Evolutionary conservation across 2,329 filamentous ascomycete species (phyloP).

Genomic region (Clonostachys rosea): DNA sequence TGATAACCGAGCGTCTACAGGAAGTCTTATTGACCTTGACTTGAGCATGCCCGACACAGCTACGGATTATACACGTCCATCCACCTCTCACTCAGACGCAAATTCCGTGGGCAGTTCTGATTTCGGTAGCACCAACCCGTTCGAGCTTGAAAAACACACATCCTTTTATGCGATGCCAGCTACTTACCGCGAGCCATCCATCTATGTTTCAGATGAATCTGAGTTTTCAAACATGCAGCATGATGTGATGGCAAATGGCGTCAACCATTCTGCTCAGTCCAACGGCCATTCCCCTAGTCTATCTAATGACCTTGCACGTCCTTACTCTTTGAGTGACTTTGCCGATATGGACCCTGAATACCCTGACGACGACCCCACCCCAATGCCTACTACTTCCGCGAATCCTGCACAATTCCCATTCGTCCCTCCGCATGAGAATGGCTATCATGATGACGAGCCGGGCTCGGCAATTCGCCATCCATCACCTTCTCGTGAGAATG

Average conservation of each 20-base stretch:
- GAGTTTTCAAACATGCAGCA: slow-evolving; percentile 31
- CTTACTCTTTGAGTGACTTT: slow-evolving; percentile 33
- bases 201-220: slow-evolving; percentile 57
- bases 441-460: not conserved
- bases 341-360: slow-evolving; percentile 32
- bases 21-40: slow-evolving; percentile 49
- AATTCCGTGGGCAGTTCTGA: slow-evolving; percentile 52
- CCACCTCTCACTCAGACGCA: slow-evolving; percentile 56
- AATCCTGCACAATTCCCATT: slow-evolving; percentile 1
- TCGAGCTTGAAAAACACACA: slow-evolving; percentile 59
- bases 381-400: not conserved
- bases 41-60: slow-evolving; percentile 47
- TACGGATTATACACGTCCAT: slow-evolving; percentile 47
- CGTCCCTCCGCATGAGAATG: not conserved
- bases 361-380: slow-evolving; percentile 1
- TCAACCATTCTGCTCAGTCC: slow-evolving; percentile 3
- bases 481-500: not conserved
- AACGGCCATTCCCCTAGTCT: slow-evolving; percentile 3
- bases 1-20: slow-evolving; percentile 34
- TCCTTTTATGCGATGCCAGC: slow-evolving; percentile 43
- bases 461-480: not conserved
- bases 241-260: slow-evolving; percentile 9
- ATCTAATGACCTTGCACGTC: slow-evolving; percentile 7
- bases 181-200: slow-evolving; percentile 47
- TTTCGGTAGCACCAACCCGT: slow-evolving; percentile 49